Percentiles rank a stretch among this genome's conserved stretches.
These are phyloP conservation scores for Rheum nobile DNA, from an alignment of 148 eudicot genomes.

Conservation along the genomic window DNA sequence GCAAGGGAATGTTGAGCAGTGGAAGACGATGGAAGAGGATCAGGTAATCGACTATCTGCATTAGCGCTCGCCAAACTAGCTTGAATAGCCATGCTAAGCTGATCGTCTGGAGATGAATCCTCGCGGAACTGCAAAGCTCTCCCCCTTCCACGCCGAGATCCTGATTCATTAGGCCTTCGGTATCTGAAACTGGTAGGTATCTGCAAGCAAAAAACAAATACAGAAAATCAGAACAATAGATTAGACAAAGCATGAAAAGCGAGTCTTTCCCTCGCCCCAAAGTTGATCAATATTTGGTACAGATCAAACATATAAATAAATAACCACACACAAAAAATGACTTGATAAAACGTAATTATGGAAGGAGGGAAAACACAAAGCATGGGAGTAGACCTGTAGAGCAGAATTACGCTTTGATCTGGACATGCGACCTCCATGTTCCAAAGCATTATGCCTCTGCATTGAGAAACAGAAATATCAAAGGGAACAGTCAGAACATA, in stretches of 20 bases:
- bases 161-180: slow-evolving; percentile 53
- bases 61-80: slow-evolving; percentile 50
- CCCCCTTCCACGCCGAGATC: slow-evolving; percentile 71
- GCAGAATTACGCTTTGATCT: slow-evolving; percentile 86
- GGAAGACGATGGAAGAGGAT: slow-evolving; percentile 26
- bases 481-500: background rate
- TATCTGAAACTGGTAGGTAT: slow-evolving; percentile 88
- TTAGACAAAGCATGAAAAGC: background rate
- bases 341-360: background rate
- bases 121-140: slow-evolving; percentile 40
- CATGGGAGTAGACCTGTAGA: slow-evolving; percentile 47
- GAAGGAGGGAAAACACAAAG: background rate
- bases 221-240: background rate
- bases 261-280: background rate
- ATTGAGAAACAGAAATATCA: slow-evolving; percentile 3
- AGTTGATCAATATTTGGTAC: background rate
- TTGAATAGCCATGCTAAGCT: slow-evolving; percentile 53
- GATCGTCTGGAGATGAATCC: slow-evolving; percentile 47
- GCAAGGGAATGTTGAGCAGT: slow-evolving; percentile 16
- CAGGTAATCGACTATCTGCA: slow-evolving; percentile 21
- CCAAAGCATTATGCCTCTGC: slow-evolving; percentile 86
- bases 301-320: background rate
- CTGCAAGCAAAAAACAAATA: slow-evolving; percentile 19
- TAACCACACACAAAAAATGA: background rate
- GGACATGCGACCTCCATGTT: slow-evolving; percentile 97